Conservation (phyloP, 2,329 filamentous ascomycete species). For the Paecilomyces variotii region DNA sequence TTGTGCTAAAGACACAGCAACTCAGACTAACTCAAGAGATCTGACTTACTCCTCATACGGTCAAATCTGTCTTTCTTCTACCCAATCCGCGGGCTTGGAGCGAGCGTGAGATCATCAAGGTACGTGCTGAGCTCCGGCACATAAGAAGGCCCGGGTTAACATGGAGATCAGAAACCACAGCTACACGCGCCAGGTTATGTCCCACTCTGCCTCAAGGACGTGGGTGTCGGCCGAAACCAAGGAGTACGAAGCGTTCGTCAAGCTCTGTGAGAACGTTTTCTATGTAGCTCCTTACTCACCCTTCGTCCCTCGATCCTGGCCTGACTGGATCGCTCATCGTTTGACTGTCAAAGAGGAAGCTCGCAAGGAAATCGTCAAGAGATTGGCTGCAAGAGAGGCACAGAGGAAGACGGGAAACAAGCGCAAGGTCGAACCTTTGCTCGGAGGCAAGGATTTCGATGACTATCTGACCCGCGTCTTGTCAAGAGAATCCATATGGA, state of each 20-base stretch:
- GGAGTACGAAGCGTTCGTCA: constrained; percentile 18
- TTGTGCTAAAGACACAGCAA: not conserved
- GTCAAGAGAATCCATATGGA: constrained; percentile 21
- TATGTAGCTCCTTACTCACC: constrained; percentile 17
- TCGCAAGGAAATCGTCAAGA: constrained; percentile 4
- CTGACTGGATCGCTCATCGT: constrained; percentile 16
- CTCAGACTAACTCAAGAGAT: not conserved
- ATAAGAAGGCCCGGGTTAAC: not conserved
- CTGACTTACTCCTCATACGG: not conserved
- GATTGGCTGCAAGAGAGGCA: constrained; percentile 4
- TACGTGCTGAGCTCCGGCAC: not conserved
- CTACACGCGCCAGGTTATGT: constrained; percentile 12
- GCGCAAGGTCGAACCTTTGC: constrained; percentile 4
- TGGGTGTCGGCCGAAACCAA: constrained; percentile 18
- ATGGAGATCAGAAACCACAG: not conserved
- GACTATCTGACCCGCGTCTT: constrained; percentile 19
- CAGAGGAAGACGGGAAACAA: constrained; percentile 1
- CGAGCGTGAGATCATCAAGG: not conserved
- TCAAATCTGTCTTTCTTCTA: not conserved
- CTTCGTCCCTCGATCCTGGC: constrained; percentile 15
- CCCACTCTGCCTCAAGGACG: constrained; percentile 16
- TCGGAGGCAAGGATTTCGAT: constrained; percentile 13
- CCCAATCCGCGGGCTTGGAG: not conserved
- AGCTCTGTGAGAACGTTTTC: constrained; percentile 13
- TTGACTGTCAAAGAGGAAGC: constrained; percentile 8